Base-by-base conservation (phyloP, 805 yeast species). In the Dipodascus albidus region DNA sequence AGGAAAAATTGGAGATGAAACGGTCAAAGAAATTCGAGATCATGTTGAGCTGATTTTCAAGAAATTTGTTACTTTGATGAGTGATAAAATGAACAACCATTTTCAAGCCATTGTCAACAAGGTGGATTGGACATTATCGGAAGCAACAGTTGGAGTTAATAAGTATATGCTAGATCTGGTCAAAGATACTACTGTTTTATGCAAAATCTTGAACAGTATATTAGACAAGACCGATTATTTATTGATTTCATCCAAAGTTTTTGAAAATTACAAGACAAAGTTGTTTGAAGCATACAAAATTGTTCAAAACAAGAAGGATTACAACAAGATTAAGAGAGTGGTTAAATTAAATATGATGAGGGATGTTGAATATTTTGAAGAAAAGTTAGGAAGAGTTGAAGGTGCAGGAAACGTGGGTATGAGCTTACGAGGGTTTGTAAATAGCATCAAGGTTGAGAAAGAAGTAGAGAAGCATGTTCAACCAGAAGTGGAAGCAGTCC, bases 61-160 rank as follows among this genome's bases (percentile, higher is more conserved):
- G 47, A 84, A 84, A 62, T 71, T 85, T 48, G 78, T 84, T n/a
- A 74, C 82, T 1, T 76, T 85, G 17, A 84, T 85, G 90, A 72
- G 74, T 47, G 90, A 83, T 55, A 76, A 87, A 53, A 76, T 82
- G 1, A 59, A 67, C 1, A 68, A 65, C 38, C 84, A 81, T 61
- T 72, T 83, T 52, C 60, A 64, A n/a, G 70, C 76, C 2, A 70
- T 83, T 2, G 20, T n/a, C 17, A 61, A 68, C 14, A 65, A 64
- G 20, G 71, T 76, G 9, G 74, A 82, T 58, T 81, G 83, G 81
- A 68, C 79, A 1, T 74, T 78, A 0, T 54, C 73, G 2, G 64
- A 67, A 4, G 70, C 67, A 6, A 70, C 75, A 1, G 73, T 70
- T 14, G 78, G 75, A 51, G 80, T 80, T 48, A 83, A 82, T 61